A percentile compares a stretch with the other conserved stretches of the same genome.
These are phyloP conservation scores for Amorphotheca resinae DNA, from an alignment of 495 filamentous ascomycete species.

Conservation along the genomic window DNA sequence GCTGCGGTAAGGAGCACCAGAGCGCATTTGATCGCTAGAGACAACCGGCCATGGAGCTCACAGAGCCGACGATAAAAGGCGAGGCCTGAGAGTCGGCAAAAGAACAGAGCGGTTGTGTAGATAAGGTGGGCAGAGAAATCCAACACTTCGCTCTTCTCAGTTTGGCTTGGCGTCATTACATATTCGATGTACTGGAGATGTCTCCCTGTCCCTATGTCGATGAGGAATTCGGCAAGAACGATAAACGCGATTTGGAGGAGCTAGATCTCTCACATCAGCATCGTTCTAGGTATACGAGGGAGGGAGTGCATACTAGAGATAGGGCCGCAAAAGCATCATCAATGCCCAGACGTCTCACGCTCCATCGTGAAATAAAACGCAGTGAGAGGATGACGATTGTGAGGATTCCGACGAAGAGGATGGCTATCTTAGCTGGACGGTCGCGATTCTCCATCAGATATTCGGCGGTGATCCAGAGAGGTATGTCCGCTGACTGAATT, in stretches of 20 bases:
- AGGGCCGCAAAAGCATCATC: background rate
- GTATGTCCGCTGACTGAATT: background rate
- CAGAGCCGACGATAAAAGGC: constrained; percentile 34
- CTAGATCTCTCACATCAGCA: background rate
- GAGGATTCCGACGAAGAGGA: background rate
- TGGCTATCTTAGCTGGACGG: background rate
- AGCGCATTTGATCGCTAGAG: constrained; percentile 24
- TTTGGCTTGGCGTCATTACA: constrained; percentile 25
- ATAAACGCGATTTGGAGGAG: constrained; percentile 19
- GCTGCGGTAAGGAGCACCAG: constrained; percentile 25
- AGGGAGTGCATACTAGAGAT: background rate
- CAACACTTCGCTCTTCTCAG: constrained; percentile 28
- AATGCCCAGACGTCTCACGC: background rate
- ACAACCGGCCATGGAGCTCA: constrained; percentile 24
- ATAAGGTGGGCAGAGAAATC: constrained; percentile 35
- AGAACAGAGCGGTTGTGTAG: constrained; percentile 33
- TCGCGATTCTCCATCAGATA: background rate
- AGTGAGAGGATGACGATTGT: background rate
- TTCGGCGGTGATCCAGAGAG: background rate
- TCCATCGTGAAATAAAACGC: background rate
- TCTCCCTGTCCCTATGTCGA: constrained; percentile 32
- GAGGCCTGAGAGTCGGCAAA: constrained; percentile 35
- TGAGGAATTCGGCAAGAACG: constrained; percentile 28
- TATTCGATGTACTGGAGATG: constrained; percentile 36
- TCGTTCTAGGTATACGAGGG: background rate